Evolutionary conservation across 164 flowering plant genomes (phyloP), one percentile per base, ranked within the genome.

Genomic region (Echeveria elegans): DNA sequence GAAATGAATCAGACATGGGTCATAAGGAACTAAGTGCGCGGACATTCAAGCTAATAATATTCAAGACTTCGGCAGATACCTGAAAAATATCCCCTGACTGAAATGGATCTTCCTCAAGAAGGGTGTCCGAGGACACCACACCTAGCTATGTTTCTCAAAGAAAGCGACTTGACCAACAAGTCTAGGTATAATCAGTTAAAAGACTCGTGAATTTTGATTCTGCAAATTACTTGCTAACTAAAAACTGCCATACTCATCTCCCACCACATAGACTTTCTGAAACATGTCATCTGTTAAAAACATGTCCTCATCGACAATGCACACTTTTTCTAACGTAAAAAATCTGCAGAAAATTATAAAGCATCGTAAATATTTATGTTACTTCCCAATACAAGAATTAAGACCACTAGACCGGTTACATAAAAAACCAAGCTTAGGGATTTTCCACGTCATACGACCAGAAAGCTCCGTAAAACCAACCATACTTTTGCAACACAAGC

Each of bases 41-140:
- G n/a, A n/a, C 47, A 43, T 15, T 43, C 18, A 43, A 19, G 24
- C 6, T 24, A 52, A 52, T 1, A 23, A 21, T 21, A 6, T 23
- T 52, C 58, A 23, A 21, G 58, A 52, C 10, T 21, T 6, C 23
- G 14, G 28, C 14, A 52, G 28, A 7, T 52, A 52, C 26, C 58
- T 52, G 58, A 52, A 52, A 21, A 52, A 12, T 23, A 23, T n/a
- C 58, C 26, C 6, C 58, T 6, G 15, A 52, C 28, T 23, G 28
- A 52, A 52, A 52, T 52, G 28, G 28, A 21, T 23, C 26, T 52
- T 23, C 58, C 23, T 52, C 26, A 8, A 21, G 58, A 23, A n/a
- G 58, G 29, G 58, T 52, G 28, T 52, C 58, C 6, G 58, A 52
- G 11, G 29, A 52, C 58, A 52, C 58, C 58, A 52, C 58, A 52